phyloP scores from a whole-genome alignment of 768 basidiomycete genomes.

The Panellus pusillus region DNA sequence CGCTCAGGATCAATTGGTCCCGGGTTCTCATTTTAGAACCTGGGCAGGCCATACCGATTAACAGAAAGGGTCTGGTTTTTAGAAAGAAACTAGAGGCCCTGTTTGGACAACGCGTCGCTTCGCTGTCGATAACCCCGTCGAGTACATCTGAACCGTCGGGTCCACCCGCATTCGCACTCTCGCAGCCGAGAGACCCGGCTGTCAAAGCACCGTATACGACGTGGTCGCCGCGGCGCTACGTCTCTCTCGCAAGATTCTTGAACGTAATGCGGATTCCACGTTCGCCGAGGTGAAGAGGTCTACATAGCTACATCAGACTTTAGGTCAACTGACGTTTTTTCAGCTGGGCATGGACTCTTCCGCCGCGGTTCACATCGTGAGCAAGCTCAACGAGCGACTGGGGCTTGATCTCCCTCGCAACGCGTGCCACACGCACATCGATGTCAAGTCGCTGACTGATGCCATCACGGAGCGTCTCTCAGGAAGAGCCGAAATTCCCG shows the following conservation, averaged over 20 bases:
- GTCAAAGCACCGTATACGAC: constrained; percentile 20
- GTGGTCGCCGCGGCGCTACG: constrained; percentile 27
- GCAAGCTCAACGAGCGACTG: constrained; percentile 29
- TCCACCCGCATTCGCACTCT: background rate
- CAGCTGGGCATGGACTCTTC: constrained; percentile 38
- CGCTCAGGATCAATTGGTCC: constrained; percentile 34
- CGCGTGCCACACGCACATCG: constrained; percentile 34
- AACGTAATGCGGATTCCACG: constrained; percentile 28
- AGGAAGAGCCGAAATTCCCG: background rate
- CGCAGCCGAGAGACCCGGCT: constrained; percentile 9
- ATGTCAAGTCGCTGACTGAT: constrained; percentile 28
- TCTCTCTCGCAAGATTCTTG: constrained; percentile 27
- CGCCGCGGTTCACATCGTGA: constrained; percentile 33
- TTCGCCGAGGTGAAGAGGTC: constrained; percentile 30
- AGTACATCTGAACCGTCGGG: constrained; percentile 2
- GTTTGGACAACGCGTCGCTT: constrained; percentile 27
- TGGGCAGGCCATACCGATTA: constrained; percentile 31
- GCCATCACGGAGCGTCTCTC: constrained; percentile 19
- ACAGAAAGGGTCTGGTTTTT: constrained; percentile 33
- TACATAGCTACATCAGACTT: background rate
- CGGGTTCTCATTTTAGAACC: constrained; percentile 30
- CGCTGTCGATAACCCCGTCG: constrained; percentile 14
- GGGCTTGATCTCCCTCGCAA: constrained; percentile 31
- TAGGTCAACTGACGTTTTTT: background rate
- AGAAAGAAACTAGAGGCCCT: constrained; percentile 33